These are phyloP conservation scores for Hypholoma sublateritium DNA, from an alignment of 768 basidiomycete genomes.

Conservation along the genomic window DNA sequence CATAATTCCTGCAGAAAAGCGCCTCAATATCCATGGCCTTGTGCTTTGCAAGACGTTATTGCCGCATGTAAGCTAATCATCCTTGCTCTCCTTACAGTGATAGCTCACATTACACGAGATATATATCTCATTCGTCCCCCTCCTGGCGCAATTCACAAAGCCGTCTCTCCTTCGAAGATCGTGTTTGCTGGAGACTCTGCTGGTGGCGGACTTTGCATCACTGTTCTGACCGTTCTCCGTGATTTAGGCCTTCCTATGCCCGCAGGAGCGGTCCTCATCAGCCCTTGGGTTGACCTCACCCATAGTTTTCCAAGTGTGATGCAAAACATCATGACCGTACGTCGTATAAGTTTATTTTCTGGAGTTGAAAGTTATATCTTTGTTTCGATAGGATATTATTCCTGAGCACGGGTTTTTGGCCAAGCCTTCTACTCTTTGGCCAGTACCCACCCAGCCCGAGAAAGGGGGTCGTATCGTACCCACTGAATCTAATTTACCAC, in stretches of 20 bases:
- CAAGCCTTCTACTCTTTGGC: slow-evolving; percentile 61
- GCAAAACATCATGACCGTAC: slow-evolving; percentile 60
- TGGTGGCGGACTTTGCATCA: slow-evolving; percentile 66
- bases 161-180: slow-evolving; percentile 66
- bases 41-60: slow-evolving; percentile 72
- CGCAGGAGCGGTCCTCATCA: slow-evolving; percentile 75
- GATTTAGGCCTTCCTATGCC: slow-evolving; percentile 72
- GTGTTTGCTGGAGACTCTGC: slow-evolving; percentile 81
- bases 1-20: slow-evolving; percentile 51
- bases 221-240: slow-evolving; percentile 60
- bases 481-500: slow-evolving; percentile 41
- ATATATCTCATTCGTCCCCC: slow-evolving; percentile 77
- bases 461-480: slow-evolving; percentile 34
- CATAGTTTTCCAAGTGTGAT: slow-evolving; percentile 81
- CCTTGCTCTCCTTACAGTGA: background rate
- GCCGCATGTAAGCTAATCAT: slow-evolving; percentile 56
- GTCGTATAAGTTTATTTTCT: slow-evolving; percentile 13
- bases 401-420: slow-evolving; percentile 61
- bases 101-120: slow-evolving; percentile 34
- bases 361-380: background rate
- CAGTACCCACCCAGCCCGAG: slow-evolving; percentile 39
- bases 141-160: slow-evolving; percentile 55
- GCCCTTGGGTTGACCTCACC: slow-evolving; percentile 85
- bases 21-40: slow-evolving; percentile 85
- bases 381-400: slow-evolving; percentile 56